Evolutionary conservation across 169 alveolate genomes (phyloP).

Genomic region (Theileria orientalis): DNA sequence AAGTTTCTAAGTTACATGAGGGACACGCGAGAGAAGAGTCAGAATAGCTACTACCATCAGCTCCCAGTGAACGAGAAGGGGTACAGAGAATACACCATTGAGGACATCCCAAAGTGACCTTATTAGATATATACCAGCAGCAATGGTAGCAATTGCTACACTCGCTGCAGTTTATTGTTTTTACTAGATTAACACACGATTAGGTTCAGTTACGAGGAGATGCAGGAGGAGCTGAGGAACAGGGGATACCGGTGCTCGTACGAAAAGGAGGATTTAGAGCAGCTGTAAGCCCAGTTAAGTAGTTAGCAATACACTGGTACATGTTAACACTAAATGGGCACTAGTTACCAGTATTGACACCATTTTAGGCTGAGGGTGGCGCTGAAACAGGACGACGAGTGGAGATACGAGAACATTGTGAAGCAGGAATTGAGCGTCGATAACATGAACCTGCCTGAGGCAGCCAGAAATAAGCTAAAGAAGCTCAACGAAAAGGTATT

Average conservation of each 20-base stretch:
- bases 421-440: conserved; percentile 31
- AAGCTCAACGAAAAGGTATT: conserved; percentile 47
- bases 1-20: conserved; percentile 21
- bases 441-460: conserved; percentile 45
- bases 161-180: too few species aligned
- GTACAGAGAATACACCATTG: conserved; percentile 6
- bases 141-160: too few species aligned
- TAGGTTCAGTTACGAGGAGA: conserved; percentile 47
- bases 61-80: conserved; percentile 47
- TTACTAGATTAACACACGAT: not conserved
- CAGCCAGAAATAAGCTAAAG: conserved; percentile 25
- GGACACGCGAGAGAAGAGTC: not conserved
- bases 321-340: not conserved
- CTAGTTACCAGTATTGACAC: not conserved
- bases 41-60: conserved; percentile 42
- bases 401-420: conserved; percentile 57
- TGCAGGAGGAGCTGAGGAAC: conserved; percentile 50
- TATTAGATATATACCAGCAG: not conserved
- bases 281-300: not conserved
- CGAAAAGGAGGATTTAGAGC: conserved; percentile 1
- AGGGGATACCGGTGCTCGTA: conserved; percentile 58
- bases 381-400: conserved; percentile 19
- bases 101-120: conserved; percentile 42
- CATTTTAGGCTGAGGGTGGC: conserved; percentile 23
- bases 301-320: not conserved